phyloP scores from a whole-genome alignment of 148 eudicot genomes.

The Polygonum aviculare region DNA sequence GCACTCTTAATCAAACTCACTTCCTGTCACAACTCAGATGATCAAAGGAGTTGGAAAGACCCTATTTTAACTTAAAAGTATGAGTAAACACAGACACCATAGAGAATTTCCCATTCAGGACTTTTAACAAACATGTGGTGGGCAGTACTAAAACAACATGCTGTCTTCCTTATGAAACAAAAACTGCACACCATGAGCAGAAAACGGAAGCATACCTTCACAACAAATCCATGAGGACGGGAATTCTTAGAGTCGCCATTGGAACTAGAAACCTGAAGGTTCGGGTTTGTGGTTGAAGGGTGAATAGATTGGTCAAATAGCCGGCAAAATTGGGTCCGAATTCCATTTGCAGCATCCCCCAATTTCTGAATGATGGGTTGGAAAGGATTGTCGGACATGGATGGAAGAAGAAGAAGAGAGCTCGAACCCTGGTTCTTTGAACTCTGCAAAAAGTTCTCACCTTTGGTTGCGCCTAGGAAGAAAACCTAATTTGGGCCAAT shows the following conservation, averaged over 20 bases:
- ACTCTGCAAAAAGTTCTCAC: not conserved
- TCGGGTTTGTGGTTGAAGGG: slow-evolving; percentile 20
- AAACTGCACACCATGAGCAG: not conserved
- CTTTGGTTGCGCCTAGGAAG: not conserved
- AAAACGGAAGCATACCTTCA: not conserved
- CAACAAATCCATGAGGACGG: slow-evolving; percentile 14
- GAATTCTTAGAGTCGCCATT: slow-evolving; percentile 1
- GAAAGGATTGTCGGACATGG: slow-evolving; percentile 60
- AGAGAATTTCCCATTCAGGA: slow-evolving; percentile 12
- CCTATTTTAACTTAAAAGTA: not conserved
- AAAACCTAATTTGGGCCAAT: not conserved
- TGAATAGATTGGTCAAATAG: slow-evolving; percentile 16
- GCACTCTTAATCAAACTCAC: not conserved
- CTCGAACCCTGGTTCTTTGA: not conserved
- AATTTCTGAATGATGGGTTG: slow-evolving; percentile 31
- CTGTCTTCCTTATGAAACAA: not conserved
- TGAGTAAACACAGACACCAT: not conserved
- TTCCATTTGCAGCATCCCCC: slow-evolving; percentile 37
- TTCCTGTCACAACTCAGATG: not conserved
- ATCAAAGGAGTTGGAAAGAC: not conserved
- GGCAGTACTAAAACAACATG: not conserved
- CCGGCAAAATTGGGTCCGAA: slow-evolving; percentile 47
- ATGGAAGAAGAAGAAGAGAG: not conserved
- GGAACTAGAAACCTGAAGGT: slow-evolving; percentile 19
- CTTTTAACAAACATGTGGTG: slow-evolving; percentile 26